Percentiles rank a stretch among this genome's conserved stretches.
Conservation (phyloP, 1,139 yeast genomes). For the Arxiozyma heterogenica region DNA sequence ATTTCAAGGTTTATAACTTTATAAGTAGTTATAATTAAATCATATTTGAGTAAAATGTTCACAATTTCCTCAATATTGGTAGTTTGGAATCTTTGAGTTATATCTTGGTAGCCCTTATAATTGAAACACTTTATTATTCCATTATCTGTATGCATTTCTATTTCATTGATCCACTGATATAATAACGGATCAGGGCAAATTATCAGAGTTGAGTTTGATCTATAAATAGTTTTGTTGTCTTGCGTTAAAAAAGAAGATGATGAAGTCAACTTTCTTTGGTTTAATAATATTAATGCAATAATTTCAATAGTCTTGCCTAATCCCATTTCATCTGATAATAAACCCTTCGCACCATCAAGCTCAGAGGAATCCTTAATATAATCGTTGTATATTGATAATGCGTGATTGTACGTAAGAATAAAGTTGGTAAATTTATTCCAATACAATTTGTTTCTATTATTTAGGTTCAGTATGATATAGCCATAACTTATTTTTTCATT, state of each 20-base stretch:
- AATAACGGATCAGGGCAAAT: slow-evolving; percentile 79
- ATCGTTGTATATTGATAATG: slow-evolving; percentile 9
- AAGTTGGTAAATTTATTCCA: slow-evolving; percentile 31
- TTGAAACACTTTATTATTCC: slow-evolving; percentile 41
- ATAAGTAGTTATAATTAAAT: slow-evolving; percentile 79
- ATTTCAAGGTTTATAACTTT: slow-evolving; percentile 59
- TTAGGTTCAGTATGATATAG: slow-evolving; percentile 13
- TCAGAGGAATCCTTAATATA: slow-evolving; percentile 2
- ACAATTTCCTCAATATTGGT: slow-evolving; percentile 36
- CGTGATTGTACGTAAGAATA: slow-evolving; percentile 13
- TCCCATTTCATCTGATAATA: slow-evolving; percentile 93
- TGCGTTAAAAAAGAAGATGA: slow-evolving; percentile 9
- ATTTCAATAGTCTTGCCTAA: slow-evolving; percentile 89
- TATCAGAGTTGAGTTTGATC: slow-evolving; percentile 64
- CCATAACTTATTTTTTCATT: slow-evolving; percentile 25
- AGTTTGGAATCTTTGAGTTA: slow-evolving; percentile 25
- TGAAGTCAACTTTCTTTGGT: slow-evolving; percentile 39
- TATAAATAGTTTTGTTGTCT: slow-evolving; percentile 32
- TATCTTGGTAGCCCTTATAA: slow-evolving; percentile 52
- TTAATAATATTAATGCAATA: slow-evolving; percentile 51
- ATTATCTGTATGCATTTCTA: slow-evolving; percentile 39
- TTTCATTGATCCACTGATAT: slow-evolving; percentile 77
- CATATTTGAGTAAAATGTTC: slow-evolving; percentile 38
- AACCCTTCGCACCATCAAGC: slow-evolving; percentile 48
- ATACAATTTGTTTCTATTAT: slow-evolving; percentile 5